phyloP scores from a whole-genome alignment of 768 basidiomycete genomes.

The Calocera viscosa region DNA sequence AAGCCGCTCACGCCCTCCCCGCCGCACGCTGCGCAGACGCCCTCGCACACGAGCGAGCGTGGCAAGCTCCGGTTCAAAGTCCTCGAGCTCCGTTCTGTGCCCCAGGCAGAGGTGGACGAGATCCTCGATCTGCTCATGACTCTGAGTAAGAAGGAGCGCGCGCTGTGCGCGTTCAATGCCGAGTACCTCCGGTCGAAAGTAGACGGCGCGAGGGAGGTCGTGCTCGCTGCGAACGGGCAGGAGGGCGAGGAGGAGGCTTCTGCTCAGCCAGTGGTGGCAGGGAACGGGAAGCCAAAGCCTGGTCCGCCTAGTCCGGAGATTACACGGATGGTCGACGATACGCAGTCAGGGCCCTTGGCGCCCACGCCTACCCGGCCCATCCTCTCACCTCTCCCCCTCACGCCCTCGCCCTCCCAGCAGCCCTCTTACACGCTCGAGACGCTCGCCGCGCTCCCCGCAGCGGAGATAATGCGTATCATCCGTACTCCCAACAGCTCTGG shows the following conservation, averaged over 20 bases:
- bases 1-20: slow-evolving; percentile 79
- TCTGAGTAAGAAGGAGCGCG: slow-evolving; percentile 76
- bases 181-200: slow-evolving; percentile 69
- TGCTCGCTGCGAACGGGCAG: slow-evolving; percentile 41
- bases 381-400: slow-evolving; percentile 27
- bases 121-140: slow-evolving; percentile 73
- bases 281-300: not conserved
- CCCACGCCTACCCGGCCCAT: not conserved
- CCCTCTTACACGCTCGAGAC: slow-evolving; percentile 45
- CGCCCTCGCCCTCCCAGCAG: slow-evolving; percentile 35
- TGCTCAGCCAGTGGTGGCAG: slow-evolving; percentile 50
- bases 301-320: not conserved
- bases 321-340: not conserved
- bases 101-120: slow-evolving; percentile 45
- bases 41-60: slow-evolving; percentile 30
- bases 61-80: slow-evolving; percentile 57
- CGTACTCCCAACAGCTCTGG: slow-evolving; percentile 43
- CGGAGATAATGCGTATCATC: slow-evolving; percentile 61
- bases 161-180: slow-evolving; percentile 79
- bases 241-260: slow-evolving; percentile 47
- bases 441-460: slow-evolving; percentile 60
- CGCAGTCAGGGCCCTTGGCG: not conserved
- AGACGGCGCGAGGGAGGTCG: slow-evolving; percentile 65
- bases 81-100: slow-evolving; percentile 46
- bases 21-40: slow-evolving; percentile 41